These are phyloP conservation scores for Cercospora sp. DNA, from an alignment of 2,329 filamentous ascomycete species.

Conservation along the genomic window DNA sequence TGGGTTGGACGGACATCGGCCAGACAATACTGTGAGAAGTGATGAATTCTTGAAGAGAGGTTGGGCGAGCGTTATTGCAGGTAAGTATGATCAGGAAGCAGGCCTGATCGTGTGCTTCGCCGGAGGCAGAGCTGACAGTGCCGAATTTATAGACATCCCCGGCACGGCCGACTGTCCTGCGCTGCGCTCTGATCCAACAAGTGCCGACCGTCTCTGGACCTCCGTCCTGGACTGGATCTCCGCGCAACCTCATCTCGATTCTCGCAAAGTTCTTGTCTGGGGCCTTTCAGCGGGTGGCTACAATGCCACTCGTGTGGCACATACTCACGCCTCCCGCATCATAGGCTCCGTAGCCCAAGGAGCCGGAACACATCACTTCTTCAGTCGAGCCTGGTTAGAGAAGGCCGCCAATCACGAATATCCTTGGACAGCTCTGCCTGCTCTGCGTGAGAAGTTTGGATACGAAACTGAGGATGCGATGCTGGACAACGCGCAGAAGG, in stretches of 20 bases:
- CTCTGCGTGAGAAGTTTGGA: conserved; percentile 63
- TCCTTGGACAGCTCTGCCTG: conserved; percentile 41
- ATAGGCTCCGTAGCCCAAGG: conserved; percentile 63
- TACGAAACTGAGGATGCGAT: conserved; percentile 60
- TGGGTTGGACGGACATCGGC: conserved; percentile 63
- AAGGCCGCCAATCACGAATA: conserved; percentile 66
- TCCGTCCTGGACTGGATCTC: conserved; percentile 63
- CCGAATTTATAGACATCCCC: conserved; percentile 32
- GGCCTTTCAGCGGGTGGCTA: conserved; percentile 67
- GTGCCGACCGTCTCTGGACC: conserved; percentile 63
- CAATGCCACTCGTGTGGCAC: conserved; percentile 65
- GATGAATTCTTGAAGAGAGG: conserved; percentile 64
- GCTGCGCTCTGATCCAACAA: conserved; percentile 59
- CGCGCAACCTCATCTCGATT: conserved; percentile 55
- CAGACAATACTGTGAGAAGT: conserved; percentile 61
- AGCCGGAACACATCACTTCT: conserved; percentile 64
- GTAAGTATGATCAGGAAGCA: conserved; percentile 42
- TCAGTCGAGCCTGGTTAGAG: conserved; percentile 60
- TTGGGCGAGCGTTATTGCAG: conserved; percentile 63
- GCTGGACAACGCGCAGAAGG: conserved; percentile 56
- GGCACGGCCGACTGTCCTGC: conserved; percentile 69
- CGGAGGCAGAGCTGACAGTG: conserved; percentile 28
- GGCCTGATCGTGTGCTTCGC: conserved; percentile 41
- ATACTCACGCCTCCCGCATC: conserved; percentile 61
- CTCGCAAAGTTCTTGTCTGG: conserved; percentile 61